Conservation (phyloP, 441 rosid genomes). For the Bocquillonia castaneifolia region DNA sequence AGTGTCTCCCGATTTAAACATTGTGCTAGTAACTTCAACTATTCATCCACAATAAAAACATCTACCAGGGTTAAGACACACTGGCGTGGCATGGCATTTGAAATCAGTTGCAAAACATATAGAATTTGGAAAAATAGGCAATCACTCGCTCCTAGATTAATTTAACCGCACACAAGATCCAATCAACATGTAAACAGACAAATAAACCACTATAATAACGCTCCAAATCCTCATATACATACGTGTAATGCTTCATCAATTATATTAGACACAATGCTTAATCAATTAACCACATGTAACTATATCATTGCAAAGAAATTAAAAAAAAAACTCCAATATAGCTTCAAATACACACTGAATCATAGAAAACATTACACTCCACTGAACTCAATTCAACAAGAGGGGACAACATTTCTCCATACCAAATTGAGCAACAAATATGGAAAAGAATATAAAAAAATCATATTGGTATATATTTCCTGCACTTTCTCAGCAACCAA, state of each 20-base stretch:
- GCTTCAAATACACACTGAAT: neutral
- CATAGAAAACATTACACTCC: neutral
- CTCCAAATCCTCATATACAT: neutral
- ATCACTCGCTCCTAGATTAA: neutral
- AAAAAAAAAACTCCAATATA: neutral
- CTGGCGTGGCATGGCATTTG: too few relatives aligned
- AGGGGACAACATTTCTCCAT: neutral
- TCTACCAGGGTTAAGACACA: too few relatives aligned
- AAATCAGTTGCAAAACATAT: too few relatives aligned
- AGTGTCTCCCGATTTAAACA: too few relatives aligned
- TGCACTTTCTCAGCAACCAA: neutral
- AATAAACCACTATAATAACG: neutral
- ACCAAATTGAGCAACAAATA: neutral
- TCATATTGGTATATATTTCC: neutral
- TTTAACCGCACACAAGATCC: neutral
- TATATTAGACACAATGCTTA: too few relatives aligned
- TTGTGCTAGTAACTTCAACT: too few relatives aligned
- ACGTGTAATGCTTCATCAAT: too few relatives aligned
- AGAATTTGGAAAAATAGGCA: too few relatives aligned
- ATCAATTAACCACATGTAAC: neutral
- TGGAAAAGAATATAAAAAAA: neutral
- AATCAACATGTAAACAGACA: neutral
- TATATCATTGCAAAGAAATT: neutral
- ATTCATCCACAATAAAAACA: too few relatives aligned
- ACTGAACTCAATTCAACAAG: neutral